Evolutionary conservation across 2,329 filamentous ascomycete genomes (phyloP).

Genomic region (Pseudopyrenochaeta lycopersici): DNA sequence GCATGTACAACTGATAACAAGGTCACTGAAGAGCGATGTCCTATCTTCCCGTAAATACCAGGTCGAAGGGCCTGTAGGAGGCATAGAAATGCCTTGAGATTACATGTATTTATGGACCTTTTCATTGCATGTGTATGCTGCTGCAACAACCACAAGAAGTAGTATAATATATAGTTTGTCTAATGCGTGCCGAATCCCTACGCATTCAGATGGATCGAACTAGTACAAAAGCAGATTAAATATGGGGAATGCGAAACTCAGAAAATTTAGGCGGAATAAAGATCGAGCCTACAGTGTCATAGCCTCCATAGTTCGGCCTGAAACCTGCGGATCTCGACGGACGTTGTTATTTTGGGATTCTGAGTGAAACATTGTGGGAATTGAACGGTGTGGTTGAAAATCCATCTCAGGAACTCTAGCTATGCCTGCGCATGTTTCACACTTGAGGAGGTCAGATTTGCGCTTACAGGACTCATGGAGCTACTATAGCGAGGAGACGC

Average conservation of each 20-base stretch:
- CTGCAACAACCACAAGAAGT: no score
- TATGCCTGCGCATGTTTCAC: not conserved
- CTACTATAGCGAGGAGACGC: not conserved
- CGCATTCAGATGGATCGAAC: no score
- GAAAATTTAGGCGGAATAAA: no score
- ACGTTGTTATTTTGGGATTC: no score
- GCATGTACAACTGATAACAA: not conserved
- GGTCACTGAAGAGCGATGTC: not conserved
- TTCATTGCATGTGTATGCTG: no score
- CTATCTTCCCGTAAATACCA: not conserved
- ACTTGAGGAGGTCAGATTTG: not conserved
- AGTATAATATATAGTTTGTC: not conserved
- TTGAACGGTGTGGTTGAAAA: not conserved
- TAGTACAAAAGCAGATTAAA: no score
- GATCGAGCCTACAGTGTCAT: not conserved
- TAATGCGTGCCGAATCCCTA: no score
- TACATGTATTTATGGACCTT: no score
- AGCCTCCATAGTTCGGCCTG: not conserved
- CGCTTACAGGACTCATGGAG: not conserved
- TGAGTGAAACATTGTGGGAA: not conserved
- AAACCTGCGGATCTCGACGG: not conserved
- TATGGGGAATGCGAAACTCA: no score
- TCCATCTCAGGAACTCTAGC: not conserved
- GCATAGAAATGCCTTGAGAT: not conserved
- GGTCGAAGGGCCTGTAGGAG: not conserved